phyloP scores from a whole-genome alignment of 805 yeast species.

The Spencermartinsiella europaea region DNA sequence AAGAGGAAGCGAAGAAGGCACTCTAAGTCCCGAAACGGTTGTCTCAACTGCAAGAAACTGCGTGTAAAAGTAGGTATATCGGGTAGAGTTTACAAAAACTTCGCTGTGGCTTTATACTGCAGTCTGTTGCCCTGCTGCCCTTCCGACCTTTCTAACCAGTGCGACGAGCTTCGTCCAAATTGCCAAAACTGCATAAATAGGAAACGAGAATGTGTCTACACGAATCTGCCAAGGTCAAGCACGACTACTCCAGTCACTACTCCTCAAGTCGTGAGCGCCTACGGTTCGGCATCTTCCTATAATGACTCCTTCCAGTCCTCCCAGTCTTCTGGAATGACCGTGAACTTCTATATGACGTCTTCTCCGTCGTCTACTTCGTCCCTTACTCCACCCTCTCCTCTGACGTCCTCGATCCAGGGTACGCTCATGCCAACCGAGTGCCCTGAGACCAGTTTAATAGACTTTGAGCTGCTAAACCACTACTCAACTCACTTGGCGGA shows the following conservation, averaged over 20 bases:
- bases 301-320: neutral
- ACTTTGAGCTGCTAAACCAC: conserved; percentile 17
- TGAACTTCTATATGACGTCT: neutral
- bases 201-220: conserved; percentile 18
- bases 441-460: neutral
- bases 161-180: conserved; percentile 23
- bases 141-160: conserved; percentile 7
- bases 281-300: neutral
- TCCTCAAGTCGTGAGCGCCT: neutral
- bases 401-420: neutral
- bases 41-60: conserved; percentile 22
- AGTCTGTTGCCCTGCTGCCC: neutral
- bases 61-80: conserved; percentile 19
- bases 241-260: neutral
- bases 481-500: conserved; percentile 8
- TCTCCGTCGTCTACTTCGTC: neutral
- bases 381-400: neutral
- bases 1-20: conserved; percentile 16
- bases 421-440: conserved; percentile 9
- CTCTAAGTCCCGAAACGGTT: conserved; percentile 25
- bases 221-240: neutral
- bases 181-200: conserved; percentile 21
- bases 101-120: neutral
- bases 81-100: no score
- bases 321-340: no score